A percentile compares a stretch with the other conserved stretches of the same genome.
Conservation (phyloP, 2,329 filamentous ascomycete genomes). For the Phialophora tarda region DNA sequence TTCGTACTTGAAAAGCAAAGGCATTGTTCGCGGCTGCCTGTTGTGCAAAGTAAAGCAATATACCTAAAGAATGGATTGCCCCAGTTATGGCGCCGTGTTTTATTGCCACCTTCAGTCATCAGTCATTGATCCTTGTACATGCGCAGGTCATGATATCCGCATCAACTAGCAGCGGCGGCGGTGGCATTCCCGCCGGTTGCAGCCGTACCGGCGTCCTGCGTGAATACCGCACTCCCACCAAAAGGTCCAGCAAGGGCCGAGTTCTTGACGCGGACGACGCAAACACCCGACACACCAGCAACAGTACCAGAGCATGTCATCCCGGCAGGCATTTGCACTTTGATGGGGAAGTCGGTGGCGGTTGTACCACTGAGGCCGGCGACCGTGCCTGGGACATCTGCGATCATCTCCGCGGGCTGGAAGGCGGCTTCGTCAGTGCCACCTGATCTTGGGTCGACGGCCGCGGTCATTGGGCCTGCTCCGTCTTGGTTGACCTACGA, state of each 20-base stretch:
- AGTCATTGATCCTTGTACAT: neutral
- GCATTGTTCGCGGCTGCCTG: neutral
- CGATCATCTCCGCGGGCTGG: conserved; percentile 62
- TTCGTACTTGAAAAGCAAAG: neutral
- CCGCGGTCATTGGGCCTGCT: conserved; percentile 66
- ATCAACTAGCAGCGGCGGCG: neutral
- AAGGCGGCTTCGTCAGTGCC: conserved; percentile 67
- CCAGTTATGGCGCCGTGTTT: neutral
- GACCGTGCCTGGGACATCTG: conserved; percentile 64
- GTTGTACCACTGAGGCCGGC: conserved; percentile 64
- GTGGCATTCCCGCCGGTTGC: neutral
- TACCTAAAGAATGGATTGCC: neutral
- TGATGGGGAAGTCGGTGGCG: conserved; percentile 68
- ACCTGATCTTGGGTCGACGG: conserved; percentile 67
- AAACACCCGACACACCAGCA: conserved; percentile 66
- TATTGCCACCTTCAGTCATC: neutral
- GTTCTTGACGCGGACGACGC: conserved; percentile 69
- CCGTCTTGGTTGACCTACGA: conserved; percentile 69
- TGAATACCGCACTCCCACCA: neutral
- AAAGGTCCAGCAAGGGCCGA: conserved; percentile 26
- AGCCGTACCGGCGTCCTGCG: neutral
- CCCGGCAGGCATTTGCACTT: conserved; percentile 68
- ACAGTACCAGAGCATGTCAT: conserved; percentile 69
- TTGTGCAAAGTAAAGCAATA: neutral
- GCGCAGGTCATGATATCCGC: neutral